A percentile compares a stretch with the other conserved stretches of the same genome.
phyloP scores from a whole-genome alignment of 2,329 filamentous ascomycete species.

The Fusarium oligoseptatum region DNA sequence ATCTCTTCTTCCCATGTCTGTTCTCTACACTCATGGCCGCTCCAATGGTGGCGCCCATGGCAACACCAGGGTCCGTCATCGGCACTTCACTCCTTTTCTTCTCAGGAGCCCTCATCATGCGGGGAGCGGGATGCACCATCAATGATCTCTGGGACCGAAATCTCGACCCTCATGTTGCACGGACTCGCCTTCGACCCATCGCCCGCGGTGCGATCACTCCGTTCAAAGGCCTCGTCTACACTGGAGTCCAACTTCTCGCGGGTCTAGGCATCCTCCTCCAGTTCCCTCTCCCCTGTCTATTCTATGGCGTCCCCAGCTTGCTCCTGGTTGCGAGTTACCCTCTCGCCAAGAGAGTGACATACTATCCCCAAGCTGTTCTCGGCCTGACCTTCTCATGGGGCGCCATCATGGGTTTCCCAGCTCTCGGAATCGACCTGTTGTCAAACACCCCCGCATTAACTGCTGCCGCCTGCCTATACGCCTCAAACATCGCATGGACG shows the following conservation, averaged over 20 bases:
- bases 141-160: slow-evolving; percentile 94
- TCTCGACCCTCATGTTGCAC: slow-evolving; percentile 82
- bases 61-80: slow-evolving; percentile 71
- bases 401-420: slow-evolving; percentile 88
- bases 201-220: slow-evolving; percentile 83
- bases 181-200: slow-evolving; percentile 84
- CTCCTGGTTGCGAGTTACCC: slow-evolving; percentile 82
- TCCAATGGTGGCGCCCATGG: slow-evolving; percentile 73
- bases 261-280: slow-evolving; percentile 82
- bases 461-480: slow-evolving; percentile 78
- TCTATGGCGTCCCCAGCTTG: slow-evolving; percentile 82
- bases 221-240: slow-evolving; percentile 78
- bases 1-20: slow-evolving; percentile 87
- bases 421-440: slow-evolving; percentile 82
- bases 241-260: slow-evolving; percentile 78
- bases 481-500: slow-evolving; percentile 87
- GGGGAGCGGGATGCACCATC: slow-evolving; percentile 88
- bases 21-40: slow-evolving; percentile 88
- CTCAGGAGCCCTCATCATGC: slow-evolving; percentile 84
- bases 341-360: slow-evolving; percentile 85
- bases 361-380: slow-evolving; percentile 88
- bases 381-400: slow-evolving; percentile 92
- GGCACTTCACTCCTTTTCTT: slow-evolving; percentile 79
- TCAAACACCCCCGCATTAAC: slow-evolving; percentile 71
- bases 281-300: slow-evolving; percentile 80